A percentile compares a stretch with the other conserved stretches of the same genome.
Evolutionary conservation across 306 rosid genomes (phyloP).

Genomic region (Citrullus colocynthis): DNA sequence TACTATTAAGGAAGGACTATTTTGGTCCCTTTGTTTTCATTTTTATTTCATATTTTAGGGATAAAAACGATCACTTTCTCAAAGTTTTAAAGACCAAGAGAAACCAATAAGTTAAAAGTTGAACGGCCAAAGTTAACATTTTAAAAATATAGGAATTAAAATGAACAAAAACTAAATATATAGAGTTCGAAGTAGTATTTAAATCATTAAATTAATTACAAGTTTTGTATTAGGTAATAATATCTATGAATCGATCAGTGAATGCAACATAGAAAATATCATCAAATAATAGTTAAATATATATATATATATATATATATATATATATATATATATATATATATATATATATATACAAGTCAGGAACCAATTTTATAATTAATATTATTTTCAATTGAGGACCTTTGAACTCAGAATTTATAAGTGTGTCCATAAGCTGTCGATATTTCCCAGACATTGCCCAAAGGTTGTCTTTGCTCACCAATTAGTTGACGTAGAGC

Average conservation of each 20-base stretch:
- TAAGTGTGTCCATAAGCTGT: constrained; percentile 4
- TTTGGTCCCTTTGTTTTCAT: too few species aligned
- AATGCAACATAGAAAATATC: neutral
- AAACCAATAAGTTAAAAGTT: neutral
- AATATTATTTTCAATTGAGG: neutral
- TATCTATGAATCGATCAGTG: neutral
- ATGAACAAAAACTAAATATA: too few species aligned
- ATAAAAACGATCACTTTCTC: too few species aligned
- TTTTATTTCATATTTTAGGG: too few species aligned
- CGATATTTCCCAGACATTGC: neutral
- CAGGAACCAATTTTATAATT: neutral
- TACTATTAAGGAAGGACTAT: too few species aligned
- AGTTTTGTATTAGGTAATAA: neutral
- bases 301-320: neutral
- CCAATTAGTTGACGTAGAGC: neutral
- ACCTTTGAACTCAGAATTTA: neutral
- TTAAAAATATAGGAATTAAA: too few species aligned
- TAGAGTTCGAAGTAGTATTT: too few species aligned
- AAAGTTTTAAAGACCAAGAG: too few species aligned
- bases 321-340: neutral
- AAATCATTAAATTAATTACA: neutral
- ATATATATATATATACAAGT: neutral
- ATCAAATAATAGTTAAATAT: neutral
- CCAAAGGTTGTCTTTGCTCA: neutral
- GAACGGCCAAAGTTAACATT: too few species aligned